Conservation (phyloP, 129 eudicot species). For the Tanacetum coccineum region DNA sequence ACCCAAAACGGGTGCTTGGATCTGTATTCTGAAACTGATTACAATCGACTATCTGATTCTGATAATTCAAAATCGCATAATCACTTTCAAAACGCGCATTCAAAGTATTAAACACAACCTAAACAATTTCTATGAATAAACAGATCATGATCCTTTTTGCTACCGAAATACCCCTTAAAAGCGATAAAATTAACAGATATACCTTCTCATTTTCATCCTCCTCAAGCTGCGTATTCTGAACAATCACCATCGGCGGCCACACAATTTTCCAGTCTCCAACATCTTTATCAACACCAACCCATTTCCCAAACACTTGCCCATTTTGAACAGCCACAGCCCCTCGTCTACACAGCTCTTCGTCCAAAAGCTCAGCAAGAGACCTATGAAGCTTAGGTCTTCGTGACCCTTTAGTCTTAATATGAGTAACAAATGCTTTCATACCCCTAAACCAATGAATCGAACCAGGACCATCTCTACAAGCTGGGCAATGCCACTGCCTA, state of each 20-base stretch:
- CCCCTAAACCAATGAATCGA: too few relatives aligned
- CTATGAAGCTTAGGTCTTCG: too few relatives aligned
- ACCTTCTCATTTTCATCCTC: slow-evolving; percentile 81
- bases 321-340: too few relatives aligned
- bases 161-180: not conserved
- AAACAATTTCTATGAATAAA: not conserved
- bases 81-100: too few relatives aligned
- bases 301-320: slow-evolving; percentile 64
- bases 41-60: too few relatives aligned
- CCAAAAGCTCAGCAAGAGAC: too few relatives aligned
- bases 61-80: too few relatives aligned
- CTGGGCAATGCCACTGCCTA: slow-evolving; percentile 17
- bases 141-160: not conserved
- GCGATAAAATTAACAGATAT: not conserved
- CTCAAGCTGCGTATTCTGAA: slow-evolving; percentile 75
- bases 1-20: not conserved
- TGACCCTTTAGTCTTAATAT: too few relatives aligned
- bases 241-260: slow-evolving; percentile 92
- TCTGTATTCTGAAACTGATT: too few relatives aligned
- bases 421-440: too few relatives aligned
- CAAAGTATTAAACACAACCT: too few relatives aligned
- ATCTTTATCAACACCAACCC: slow-evolving; percentile 56
- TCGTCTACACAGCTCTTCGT: too few relatives aligned
- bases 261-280: slow-evolving; percentile 50
- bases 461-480: slow-evolving; percentile 16